Base-by-base conservation (phyloP, 495 filamentous ascomycete genomes). In the Opeltia flavorubescens region DNA sequence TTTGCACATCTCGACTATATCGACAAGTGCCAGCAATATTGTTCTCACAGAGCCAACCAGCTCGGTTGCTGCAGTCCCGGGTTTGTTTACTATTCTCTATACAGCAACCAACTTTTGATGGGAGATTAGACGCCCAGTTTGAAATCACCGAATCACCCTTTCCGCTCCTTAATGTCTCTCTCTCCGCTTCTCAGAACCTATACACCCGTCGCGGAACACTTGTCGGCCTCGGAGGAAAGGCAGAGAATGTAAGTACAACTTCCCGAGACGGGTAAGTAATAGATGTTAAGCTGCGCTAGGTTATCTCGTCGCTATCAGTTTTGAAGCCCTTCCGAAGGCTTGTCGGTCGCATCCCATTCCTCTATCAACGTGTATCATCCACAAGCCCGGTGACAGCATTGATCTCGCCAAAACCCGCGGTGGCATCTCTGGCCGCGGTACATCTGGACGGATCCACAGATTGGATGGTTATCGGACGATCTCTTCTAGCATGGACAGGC, bases 401-500 rank as follows among this genome's bases (percentile, higher is more conserved):
- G 48, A 80, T 98, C 45, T 83, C 85, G 20, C 85, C 89, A 26
- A 91, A 86, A 60, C 84, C 86, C 2, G 77, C 83, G 5, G 72
- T 76, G 40, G 86, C 88, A 0, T 89, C 87, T 7, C 88, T 98
- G 55, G 77, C 79, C 17, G 77, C 94, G 15, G 70, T 98, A 15
- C 78, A 89, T 55, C 76, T 98, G 29, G 85, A 98, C 70, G 91
- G 91, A 25, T 85, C 86, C n/a, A 75, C 83, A 48, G 91, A 98
- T 66, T 98, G 93, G 91, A 87, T 89, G 71, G 66, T 98, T 24
- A 72, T 83, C 9, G 89, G 84, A 43, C 78, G 82, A 49, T 86
- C 85, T 7, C 70, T 98, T 46, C 71, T 95, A 9, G 93, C 91
- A 46, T 98, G 91, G 91, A 93, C 87, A n/a, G 91, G 91, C 24